These are phyloP conservation scores for Malus sylvestris DNA, from an alignment of 306 rosid species.

Conservation along the genomic window DNA sequence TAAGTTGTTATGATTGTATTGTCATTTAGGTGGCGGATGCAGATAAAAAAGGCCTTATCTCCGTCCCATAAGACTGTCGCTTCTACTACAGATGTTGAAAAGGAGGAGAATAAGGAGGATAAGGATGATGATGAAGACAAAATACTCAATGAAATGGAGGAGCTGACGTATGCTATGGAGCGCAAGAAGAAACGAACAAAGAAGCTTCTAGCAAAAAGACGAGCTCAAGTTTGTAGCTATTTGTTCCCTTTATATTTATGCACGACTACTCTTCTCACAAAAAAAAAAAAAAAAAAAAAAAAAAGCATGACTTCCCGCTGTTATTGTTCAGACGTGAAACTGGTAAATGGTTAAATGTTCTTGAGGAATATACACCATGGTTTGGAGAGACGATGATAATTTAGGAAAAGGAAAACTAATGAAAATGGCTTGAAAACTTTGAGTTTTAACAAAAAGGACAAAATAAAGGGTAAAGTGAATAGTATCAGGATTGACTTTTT, in stretches of 20 bases:
- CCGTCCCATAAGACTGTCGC: slow-evolving; percentile 32
- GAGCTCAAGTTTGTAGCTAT: slow-evolving; percentile 51
- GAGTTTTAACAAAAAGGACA: too few relatives aligned
- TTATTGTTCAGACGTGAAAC: background rate
- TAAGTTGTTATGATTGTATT: background rate
- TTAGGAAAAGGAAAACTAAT: too few relatives aligned
- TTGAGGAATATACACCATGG: background rate
- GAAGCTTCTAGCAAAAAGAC: slow-evolving; percentile 68
- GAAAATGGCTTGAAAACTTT: too few relatives aligned
- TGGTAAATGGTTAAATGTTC: background rate
- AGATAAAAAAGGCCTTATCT: slow-evolving; percentile 40
- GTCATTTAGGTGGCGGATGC: slow-evolving; percentile 40
- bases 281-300: too few relatives aligned
- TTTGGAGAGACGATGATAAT: background rate
- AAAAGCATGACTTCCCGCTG: background rate
- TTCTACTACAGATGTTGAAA: slow-evolving; percentile 20
- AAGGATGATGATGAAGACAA: slow-evolving; percentile 66
- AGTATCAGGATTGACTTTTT: too few relatives aligned
- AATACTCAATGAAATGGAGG: slow-evolving; percentile 92
- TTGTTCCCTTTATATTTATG: background rate
- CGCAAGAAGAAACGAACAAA: slow-evolving; percentile 78
- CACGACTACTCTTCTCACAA: background rate
- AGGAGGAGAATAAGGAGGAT: slow-evolving; percentile 14
- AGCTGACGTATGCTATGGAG: slow-evolving; percentile 62
- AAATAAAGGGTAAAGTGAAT: too few relatives aligned